Percentiles rank a stretch among this genome's conserved stretches.
These are phyloP conservation scores for Polyporus tsugae DNA, from an alignment of 1,284 basidiomycete genomes.

Conservation along the genomic window DNA sequence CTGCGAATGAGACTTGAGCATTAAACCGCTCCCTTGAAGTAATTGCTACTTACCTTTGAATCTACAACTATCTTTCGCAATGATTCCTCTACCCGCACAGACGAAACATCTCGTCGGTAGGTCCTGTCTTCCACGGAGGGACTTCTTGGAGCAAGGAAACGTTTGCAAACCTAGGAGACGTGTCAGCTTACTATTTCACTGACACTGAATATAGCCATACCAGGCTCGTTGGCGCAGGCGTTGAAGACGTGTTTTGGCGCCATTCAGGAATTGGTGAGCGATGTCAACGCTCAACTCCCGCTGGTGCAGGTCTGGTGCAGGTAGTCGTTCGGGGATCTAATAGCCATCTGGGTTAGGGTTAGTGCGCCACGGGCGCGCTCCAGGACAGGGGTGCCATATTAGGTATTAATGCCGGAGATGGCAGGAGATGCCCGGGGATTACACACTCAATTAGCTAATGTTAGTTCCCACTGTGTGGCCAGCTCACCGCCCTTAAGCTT, in stretches of 20 bases:
- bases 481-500: too few species aligned
- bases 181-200: not conserved
- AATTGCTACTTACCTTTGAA: not conserved
- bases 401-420: too few species aligned
- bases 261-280: not conserved
- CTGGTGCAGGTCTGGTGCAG: too few species aligned
- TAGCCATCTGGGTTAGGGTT: too few species aligned
- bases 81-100: not conserved
- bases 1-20: not conserved
- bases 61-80: not conserved
- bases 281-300: too few species aligned
- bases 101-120: not conserved
- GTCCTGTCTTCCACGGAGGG: not conserved
- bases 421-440: too few species aligned
- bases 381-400: too few species aligned
- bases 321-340: too few species aligned
- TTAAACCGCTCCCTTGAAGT: not conserved
- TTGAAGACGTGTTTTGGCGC: not conserved
- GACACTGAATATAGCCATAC: not conserved
- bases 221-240: not conserved
- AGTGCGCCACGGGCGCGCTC: too few species aligned
- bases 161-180: not conserved
- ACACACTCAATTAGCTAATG: too few species aligned
- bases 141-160: not conserved
- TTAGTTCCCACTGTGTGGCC: too few species aligned